phyloP scores from a whole-genome alignment of 345 rosid genomes.

The Corymbia maculata region DNA sequence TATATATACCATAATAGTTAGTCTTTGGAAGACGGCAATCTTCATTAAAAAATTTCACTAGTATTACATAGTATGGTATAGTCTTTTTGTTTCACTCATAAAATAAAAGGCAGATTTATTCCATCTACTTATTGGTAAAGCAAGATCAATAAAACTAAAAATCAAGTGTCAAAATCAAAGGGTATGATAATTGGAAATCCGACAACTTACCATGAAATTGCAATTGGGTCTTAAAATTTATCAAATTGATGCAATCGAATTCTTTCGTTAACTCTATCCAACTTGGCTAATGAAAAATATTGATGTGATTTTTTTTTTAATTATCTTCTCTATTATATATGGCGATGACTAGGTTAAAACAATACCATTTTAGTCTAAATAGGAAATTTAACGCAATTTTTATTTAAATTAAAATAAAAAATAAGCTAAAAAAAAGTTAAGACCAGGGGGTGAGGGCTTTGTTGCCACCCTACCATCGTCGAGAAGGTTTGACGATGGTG shows the following conservation, averaged over 20 bases:
- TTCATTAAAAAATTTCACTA: neutral
- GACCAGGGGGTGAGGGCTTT: no score
- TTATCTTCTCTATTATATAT: accelerated
- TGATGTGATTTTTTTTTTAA: no score
- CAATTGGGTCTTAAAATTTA: accelerated
- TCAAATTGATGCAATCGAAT: no score
- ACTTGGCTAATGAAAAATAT: accelerated
- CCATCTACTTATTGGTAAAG: neutral
- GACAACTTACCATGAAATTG: no score
- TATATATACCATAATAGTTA: neutral
- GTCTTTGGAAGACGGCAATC: neutral
- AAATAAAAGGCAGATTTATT: neutral
- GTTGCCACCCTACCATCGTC: no score
- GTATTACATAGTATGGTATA: neutral
- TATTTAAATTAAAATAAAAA: no score
- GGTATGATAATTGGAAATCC: no score
- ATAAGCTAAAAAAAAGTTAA: no score
- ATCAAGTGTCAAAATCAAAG: no score
- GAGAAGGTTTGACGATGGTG: no score
- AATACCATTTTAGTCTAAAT: accelerated
- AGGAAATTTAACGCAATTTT: neutral
- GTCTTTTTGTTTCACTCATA: neutral
- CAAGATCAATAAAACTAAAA: neutral
- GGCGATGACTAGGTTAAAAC: accelerated
- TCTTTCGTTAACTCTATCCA: accelerated